phyloP scores from a whole-genome alignment of 2,329 filamentous ascomycete genomes.

The Pseudogymnoascus sp. region DNA sequence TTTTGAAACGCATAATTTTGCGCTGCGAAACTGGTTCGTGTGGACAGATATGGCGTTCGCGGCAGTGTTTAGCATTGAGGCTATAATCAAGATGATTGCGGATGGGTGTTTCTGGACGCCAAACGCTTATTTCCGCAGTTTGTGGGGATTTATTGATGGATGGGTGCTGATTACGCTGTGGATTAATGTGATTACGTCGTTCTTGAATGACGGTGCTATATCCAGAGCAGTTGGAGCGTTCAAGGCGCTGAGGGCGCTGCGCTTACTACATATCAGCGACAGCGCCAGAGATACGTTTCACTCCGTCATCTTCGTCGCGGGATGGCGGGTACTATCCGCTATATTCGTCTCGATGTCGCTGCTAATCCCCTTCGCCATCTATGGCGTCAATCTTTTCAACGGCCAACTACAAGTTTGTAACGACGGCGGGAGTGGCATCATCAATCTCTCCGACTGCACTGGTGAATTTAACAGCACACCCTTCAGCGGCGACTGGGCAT shows the following conservation, averaged over 20 bases:
- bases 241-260: constrained; percentile 86
- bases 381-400: constrained; percentile 86
- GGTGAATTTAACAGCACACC: constrained; percentile 73
- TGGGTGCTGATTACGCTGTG: constrained; percentile 87
- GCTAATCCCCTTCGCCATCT: constrained; percentile 92
- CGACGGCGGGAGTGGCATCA: constrained; percentile 50
- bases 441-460: constrained; percentile 65
- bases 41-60: constrained; percentile 91
- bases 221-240: constrained; percentile 91
- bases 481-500: constrained; percentile 64
- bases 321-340: constrained; percentile 77
- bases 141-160: constrained; percentile 93
- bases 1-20: constrained; percentile 53
- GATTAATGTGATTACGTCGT: constrained; percentile 82
- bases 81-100: constrained; percentile 83
- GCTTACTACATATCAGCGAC: constrained; percentile 90
- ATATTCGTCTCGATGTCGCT: constrained; percentile 91
- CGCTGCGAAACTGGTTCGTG: constrained; percentile 78
- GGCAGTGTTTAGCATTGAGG: constrained; percentile 75
- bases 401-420: constrained; percentile 77
- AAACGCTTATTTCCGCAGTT: constrained; percentile 92
- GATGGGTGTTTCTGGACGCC: constrained; percentile 96
- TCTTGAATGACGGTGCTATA: constrained; percentile 73
- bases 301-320: constrained; percentile 86
- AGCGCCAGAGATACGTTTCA: constrained; percentile 95